These are phyloP conservation scores for Phytophthora foliorum DNA, from an alignment of 352 stramenopile species.

Conservation along the genomic window DNA sequence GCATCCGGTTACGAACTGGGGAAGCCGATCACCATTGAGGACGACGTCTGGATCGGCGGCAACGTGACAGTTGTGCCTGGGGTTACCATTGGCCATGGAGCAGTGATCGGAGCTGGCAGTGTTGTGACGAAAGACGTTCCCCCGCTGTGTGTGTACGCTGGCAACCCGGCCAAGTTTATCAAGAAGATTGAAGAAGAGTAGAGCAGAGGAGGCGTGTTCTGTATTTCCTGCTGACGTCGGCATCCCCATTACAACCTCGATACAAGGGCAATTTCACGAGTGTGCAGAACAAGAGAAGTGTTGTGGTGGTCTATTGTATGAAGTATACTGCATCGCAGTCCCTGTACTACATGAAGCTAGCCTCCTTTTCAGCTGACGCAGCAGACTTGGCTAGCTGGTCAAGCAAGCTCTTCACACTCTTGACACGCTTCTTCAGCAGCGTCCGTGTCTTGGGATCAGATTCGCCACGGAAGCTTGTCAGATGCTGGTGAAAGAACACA, in stretches of 20 bases:
- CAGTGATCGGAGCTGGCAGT: conserved; percentile 77
- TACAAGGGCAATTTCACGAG: no score
- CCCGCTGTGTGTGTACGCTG: conserved; percentile 65
- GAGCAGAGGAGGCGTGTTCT: neutral
- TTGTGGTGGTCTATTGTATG: conserved; percentile 29
- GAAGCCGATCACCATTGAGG: conserved; percentile 78
- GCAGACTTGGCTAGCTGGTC: conserved; percentile 76
- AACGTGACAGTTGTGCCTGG: conserved; percentile 67
- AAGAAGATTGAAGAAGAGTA: conserved; percentile 58
- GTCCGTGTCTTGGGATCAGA: conserved; percentile 44
- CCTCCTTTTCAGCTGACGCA: conserved; percentile 50
- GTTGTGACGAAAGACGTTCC: conserved; percentile 87
- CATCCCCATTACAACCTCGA: no score
- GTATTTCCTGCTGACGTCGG: no score
- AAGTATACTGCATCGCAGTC: neutral
- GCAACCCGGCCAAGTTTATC: conserved; percentile 83
- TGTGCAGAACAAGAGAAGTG: no score
- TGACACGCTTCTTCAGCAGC: conserved; percentile 70
- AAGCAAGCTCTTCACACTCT: conserved; percentile 73
- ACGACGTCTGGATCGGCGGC: conserved; percentile 89
- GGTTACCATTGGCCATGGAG: conserved; percentile 64
- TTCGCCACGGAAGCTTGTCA: conserved; percentile 69
- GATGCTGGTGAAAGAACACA: conserved; percentile 85
- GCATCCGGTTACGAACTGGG: conserved; percentile 60
- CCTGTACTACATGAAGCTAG: conserved; percentile 58